Evolutionary conservation across 768 basidiomycete species (phyloP).

Genomic region (Imleria badia): DNA sequence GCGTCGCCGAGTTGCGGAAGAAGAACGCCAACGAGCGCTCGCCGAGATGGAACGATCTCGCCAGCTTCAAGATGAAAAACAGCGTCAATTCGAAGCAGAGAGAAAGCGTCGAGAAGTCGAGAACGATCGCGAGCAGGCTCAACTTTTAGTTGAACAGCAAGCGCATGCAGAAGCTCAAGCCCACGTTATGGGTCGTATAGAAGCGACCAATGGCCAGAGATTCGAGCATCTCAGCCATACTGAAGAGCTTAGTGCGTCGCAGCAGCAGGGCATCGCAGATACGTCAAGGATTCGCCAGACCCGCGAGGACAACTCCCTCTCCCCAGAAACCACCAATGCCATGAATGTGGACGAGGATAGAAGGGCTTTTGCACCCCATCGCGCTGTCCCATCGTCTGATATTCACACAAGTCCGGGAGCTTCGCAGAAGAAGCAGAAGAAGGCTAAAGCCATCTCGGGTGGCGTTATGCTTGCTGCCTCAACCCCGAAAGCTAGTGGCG

Average conservation of each 20-base stretch:
- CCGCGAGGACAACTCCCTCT: not conserved
- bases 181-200: not conserved
- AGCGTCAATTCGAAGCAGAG: conserved; percentile 6
- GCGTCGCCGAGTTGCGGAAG: conserved; percentile 14
- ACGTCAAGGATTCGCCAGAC: conserved; percentile 28
- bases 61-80: conserved; percentile 3
- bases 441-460: conserved; percentile 13
- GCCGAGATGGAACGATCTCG: conserved; percentile 13
- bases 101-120: conserved; percentile 7
- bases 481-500: not conserved
- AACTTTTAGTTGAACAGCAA: conserved; percentile 11
- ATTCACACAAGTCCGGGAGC: not conserved
- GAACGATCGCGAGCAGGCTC: conserved; percentile 2
- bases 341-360: conserved; percentile 5
- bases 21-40: conserved; percentile 9
- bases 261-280: conserved; percentile 30
- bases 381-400: not conserved
- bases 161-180: conserved; percentile 5
- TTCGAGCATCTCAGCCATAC: not conserved
- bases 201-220: not conserved
- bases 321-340: not conserved
- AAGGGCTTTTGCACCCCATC: not conserved
- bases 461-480: conserved; percentile 16
- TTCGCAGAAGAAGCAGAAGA: conserved; percentile 4
- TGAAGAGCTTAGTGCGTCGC: conserved; percentile 5